A percentile compares a stretch with the other conserved stretches of the same genome.
phyloP scores from a whole-genome alignment of 148 eudicot genomes.

The Fagopyrum tataricum region DNA sequence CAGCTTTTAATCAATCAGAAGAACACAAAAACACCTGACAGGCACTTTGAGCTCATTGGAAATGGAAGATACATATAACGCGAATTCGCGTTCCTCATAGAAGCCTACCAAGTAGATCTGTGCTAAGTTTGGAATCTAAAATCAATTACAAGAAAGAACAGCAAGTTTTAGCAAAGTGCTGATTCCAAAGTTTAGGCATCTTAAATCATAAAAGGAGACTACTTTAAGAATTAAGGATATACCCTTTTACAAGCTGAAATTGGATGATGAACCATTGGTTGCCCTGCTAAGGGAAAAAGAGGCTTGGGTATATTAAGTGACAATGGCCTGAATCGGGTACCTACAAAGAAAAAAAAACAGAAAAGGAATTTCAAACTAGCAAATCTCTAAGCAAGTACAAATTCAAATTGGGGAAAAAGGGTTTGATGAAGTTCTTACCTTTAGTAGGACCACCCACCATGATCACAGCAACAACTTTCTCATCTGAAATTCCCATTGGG shows the following conservation, averaged over 20 bases:
- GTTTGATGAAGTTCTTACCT: conserved; percentile 34
- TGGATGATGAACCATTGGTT: conserved; percentile 97
- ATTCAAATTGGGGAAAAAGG: conserved; percentile 5
- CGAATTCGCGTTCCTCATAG: conserved; percentile 92
- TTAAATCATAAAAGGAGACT: background rate
- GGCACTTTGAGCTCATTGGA: conserved; percentile 90
- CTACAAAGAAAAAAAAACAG: conserved; percentile 24
- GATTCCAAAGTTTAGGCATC: conserved; percentile 1
- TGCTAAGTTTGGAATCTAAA: conserved; percentile 77
- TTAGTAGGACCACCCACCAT: conserved; percentile 97
- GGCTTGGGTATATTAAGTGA: conserved; percentile 90
- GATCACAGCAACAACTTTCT: conserved; percentile 88
- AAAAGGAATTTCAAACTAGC: background rate
- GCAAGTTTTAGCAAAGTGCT: background rate
- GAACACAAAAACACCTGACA: conserved; percentile 43
- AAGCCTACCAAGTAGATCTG: conserved; percentile 87
- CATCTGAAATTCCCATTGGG: conserved; percentile 67
- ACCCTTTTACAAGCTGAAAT: conserved; percentile 91
- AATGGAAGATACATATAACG: conserved; percentile 77
- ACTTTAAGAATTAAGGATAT: conserved; percentile 7
- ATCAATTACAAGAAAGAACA: conserved; percentile 12
- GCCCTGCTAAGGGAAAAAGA: conserved; percentile 91
- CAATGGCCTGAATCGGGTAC: conserved; percentile 84
- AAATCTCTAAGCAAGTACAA: background rate
- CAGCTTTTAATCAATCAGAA: background rate